Conservation (phyloP, 1,284 basidiomycete species). For the Naganishia sp. region DNA sequence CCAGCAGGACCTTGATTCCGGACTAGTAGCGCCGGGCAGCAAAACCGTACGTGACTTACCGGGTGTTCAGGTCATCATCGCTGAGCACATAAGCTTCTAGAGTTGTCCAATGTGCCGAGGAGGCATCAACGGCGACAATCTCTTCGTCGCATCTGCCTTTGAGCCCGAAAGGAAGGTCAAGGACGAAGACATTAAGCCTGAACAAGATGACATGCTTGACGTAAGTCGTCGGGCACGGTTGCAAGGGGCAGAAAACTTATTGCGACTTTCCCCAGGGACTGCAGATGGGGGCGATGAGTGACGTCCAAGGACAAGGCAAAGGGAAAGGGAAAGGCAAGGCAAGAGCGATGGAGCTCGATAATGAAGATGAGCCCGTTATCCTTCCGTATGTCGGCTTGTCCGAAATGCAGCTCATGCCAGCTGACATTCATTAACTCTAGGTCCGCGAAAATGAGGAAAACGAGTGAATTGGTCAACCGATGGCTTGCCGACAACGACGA, state of each 20-base stretch:
- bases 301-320: constrained; percentile 12
- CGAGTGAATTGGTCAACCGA: constrained; percentile 25
- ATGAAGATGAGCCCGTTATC: constrained; percentile 19
- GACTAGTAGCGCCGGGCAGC: not conserved
- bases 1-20: constrained; percentile 15
- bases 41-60: constrained; percentile 1
- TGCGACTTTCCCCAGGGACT: not conserved
- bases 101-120: constrained; percentile 51
- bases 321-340: constrained; percentile 19
- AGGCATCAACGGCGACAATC: constrained; percentile 38
- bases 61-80: not conserved
- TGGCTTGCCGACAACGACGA: constrained; percentile 21
- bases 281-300: constrained; percentile 6
- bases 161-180: constrained; percentile 34
- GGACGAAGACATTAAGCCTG: constrained; percentile 21
- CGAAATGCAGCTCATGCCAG: not conserved
- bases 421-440: not conserved
- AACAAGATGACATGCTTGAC: constrained; percentile 9
- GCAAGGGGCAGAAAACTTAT: not conserved
- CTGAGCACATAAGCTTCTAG: not conserved
- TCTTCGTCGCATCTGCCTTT: constrained; percentile 46
- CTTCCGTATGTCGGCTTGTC: constrained; percentile 10
- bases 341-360: constrained; percentile 22
- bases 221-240: not conserved
- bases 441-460: constrained; percentile 33